Base-by-base conservation (phyloP, 371 early-diverging fungal genomes). In the Sporodiniella umbellata region DNA sequence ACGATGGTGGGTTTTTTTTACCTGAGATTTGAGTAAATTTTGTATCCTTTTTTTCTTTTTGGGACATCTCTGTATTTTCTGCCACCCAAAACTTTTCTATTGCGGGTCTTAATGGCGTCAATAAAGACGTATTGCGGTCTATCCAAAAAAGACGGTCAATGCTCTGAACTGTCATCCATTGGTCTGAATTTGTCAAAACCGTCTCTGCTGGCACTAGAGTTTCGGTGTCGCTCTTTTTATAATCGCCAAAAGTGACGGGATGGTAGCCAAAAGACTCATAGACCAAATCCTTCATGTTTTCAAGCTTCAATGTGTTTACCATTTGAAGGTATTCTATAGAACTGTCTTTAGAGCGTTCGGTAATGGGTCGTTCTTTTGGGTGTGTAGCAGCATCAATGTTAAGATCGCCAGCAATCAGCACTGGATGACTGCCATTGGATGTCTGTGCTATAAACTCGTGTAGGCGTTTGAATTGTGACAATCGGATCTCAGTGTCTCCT, bases 171-270 rank as follows among this genome's bases (percentile, higher is more conserved):
- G 81, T 75, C 59, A 70, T 64, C 42, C 74, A 60, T 33, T 78
- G 78, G 28, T 71, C 70, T 33, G 37, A 48, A 22, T 71, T 70
- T 0, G 90, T 86, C 60, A 90, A 49, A 2, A 81, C 71, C 0
- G 72, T 80, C 48, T 89, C 89, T 39, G 64, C 72, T 8, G 85
- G 84, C 15, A 56, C 50, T 23, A 68, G 43, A 4, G 42, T 30
- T 30, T 75, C 80, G 28, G 71, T 45, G 8, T 56, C 60, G 45
- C 68, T 72, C 0, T 57, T 58, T 0, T 64, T 61, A 17, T 75
- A 75, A 54, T 90, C 86, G 22, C 85, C 87, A 66, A 84, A 87
- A 0, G 92, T 90, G 24, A 92, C 80, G 0, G 91, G 90, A 49
- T 90, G 90, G 56, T 83, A 73, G 1, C 79, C 78, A 17, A 68